Conservation (phyloP, 257 asterid genomes). For the Solanum bulbocastanum region DNA sequence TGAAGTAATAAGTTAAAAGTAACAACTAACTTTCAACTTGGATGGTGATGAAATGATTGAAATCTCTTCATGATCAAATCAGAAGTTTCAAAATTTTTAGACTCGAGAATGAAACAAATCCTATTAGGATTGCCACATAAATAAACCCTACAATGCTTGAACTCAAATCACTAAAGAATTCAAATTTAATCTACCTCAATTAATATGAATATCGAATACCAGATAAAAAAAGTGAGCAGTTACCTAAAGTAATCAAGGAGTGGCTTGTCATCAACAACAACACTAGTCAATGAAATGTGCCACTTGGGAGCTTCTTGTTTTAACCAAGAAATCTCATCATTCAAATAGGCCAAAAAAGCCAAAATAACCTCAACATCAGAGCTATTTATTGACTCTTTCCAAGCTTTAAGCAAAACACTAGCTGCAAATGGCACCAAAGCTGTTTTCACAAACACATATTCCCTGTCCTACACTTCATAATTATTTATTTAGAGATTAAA, state of each 20-base stretch:
- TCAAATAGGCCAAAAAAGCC: not conserved
- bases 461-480: not conserved
- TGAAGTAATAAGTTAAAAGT: no score
- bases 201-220: accelerated
- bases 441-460: not conserved
- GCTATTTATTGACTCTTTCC: not conserved
- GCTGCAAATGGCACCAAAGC: not conserved
- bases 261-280: not conserved
- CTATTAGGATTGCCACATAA: accelerated
- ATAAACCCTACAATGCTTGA: no score
- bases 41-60: no score
- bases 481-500: not conserved
- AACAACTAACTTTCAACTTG: no score
- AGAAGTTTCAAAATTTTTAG: no score
- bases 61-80: accelerated
- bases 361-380: not conserved
- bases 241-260: not conserved
- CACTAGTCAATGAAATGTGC: not conserved
- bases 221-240: not conserved
- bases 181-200: no score
- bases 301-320: not conserved
- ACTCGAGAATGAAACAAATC: not conserved
- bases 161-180: no score
- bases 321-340: not conserved
- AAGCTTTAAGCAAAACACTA: not conserved